Evolutionary conservation across 192 early-diverging fungal genomes (phyloP).

Genomic region (Geranomyces variabilis): DNA sequence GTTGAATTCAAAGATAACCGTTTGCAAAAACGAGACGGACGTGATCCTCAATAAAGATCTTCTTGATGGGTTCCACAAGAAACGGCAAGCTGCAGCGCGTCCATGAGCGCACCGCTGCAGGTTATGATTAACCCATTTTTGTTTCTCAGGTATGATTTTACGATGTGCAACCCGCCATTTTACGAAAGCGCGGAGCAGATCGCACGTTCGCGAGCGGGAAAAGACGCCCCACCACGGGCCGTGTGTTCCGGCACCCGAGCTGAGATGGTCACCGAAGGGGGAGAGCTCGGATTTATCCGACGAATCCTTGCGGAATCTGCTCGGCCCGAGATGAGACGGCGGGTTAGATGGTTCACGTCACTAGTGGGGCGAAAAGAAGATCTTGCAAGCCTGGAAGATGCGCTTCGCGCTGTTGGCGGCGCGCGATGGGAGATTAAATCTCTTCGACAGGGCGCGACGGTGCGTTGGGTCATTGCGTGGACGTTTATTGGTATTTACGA

Average conservation of each 20-base stretch:
- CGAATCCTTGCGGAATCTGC: conserved; percentile 45
- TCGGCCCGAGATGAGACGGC: conserved; percentile 4
- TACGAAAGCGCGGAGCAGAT: conserved; percentile 67
- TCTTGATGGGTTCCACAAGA: conserved; percentile 1
- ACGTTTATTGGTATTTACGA: conserved; percentile 9
- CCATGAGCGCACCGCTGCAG: background rate
- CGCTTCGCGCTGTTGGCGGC: background rate
- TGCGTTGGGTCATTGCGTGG: conserved; percentile 37
- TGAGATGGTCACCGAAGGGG: conserved; percentile 83
- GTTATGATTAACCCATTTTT: too few relatives aligned
- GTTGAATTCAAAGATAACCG: conserved; percentile 56
- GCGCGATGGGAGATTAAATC: conserved; percentile 34
- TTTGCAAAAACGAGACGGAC: conserved; percentile 42
- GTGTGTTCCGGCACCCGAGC: conserved; percentile 59
- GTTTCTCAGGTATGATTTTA: conserved; percentile 57
- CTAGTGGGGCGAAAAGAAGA: conserved; percentile 69
- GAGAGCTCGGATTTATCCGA: conserved; percentile 74
- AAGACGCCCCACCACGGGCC: conserved; percentile 54
- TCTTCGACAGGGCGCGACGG: conserved; percentile 35
- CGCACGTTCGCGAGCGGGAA: conserved; percentile 49
- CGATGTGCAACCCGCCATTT: conserved; percentile 95
- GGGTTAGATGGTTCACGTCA: conserved; percentile 74
- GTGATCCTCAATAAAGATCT: conserved; percentile 29
- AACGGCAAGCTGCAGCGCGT: background rate
- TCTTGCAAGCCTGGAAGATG: conserved; percentile 44